phyloP scores from a whole-genome alignment of 305 asterid genomes.

The Fraxinus baroniana region DNA sequence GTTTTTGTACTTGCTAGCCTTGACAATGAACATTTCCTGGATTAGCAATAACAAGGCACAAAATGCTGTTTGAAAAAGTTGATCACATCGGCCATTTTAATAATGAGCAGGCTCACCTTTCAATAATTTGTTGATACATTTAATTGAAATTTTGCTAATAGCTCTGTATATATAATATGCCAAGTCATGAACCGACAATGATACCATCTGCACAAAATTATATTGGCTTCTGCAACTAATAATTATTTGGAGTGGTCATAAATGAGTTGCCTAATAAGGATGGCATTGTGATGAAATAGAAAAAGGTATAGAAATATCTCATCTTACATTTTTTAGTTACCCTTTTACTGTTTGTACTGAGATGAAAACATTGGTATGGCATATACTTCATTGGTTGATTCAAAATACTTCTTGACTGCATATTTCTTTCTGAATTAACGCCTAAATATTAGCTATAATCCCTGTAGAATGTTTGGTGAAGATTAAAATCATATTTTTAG shows the following conservation, averaged over 20 bases:
- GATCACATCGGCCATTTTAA: neutral
- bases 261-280: neutral
- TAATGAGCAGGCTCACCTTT: neutral
- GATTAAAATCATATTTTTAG: too few species aligned
- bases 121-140: neutral
- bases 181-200: neutral
- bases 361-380: neutral
- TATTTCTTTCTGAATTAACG: neutral
- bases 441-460: neutral
- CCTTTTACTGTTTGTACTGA: neutral
- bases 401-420: neutral
- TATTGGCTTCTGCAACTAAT: neutral
- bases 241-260: neutral
- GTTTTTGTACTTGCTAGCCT: neutral
- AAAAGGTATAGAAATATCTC: neutral
- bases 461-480: neutral
- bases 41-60: neutral
- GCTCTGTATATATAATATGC: neutral
- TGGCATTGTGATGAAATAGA: neutral
- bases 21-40: neutral
- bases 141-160: neutral
- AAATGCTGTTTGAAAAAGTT: neutral
- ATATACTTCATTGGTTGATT: neutral
- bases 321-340: neutral
- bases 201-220: neutral